phyloP scores from a whole-genome alignment of 805 yeast genomes.

The Barnettozyma populi region DNA sequence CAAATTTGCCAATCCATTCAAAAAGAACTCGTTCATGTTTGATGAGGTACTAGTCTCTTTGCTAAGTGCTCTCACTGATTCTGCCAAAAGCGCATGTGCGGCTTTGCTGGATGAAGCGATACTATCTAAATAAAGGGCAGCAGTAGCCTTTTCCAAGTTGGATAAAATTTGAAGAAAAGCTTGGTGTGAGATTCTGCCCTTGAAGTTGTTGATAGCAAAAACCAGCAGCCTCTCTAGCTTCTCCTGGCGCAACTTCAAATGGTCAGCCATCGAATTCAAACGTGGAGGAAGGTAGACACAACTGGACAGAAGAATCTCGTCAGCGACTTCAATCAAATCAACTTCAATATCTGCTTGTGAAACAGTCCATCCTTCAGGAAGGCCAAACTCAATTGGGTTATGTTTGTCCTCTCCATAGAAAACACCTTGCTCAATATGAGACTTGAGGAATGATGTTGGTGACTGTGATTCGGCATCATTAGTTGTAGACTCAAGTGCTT shows the following conservation, averaged over 20 bases:
- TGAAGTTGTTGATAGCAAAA: constrained; percentile 43
- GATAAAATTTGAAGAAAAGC: constrained; percentile 36
- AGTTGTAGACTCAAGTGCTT: constrained; percentile 31
- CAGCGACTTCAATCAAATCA: constrained; percentile 46
- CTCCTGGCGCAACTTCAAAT: constrained; percentile 43
- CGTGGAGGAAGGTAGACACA: constrained; percentile 53
- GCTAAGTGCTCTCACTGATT: constrained; percentile 6
- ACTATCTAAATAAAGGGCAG: constrained; percentile 30
- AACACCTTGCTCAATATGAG: constrained; percentile 82
- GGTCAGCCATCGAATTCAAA: constrained; percentile 44
- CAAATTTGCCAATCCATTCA: constrained; percentile 21
- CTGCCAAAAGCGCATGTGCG: not conserved
- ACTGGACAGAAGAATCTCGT: constrained; percentile 51
- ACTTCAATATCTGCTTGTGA: constrained; percentile 39
- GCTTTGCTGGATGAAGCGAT: constrained; percentile 2
- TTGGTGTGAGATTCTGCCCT: constrained; percentile 25
- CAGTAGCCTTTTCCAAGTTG: constrained; percentile 39
- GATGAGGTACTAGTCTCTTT: constrained; percentile 14
- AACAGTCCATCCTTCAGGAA: constrained; percentile 39
- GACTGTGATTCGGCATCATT: constrained; percentile 19
- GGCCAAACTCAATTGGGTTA: constrained; percentile 46
- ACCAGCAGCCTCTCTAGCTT: constrained; percentile 40
- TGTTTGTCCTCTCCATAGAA: constrained; percentile 43
- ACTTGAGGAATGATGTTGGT: constrained; percentile 42
- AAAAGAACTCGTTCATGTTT: constrained; percentile 21